Base-by-base conservation (phyloP, 2,329 filamentous ascomycete genomes). In the Macrophomina tecta region DNA sequence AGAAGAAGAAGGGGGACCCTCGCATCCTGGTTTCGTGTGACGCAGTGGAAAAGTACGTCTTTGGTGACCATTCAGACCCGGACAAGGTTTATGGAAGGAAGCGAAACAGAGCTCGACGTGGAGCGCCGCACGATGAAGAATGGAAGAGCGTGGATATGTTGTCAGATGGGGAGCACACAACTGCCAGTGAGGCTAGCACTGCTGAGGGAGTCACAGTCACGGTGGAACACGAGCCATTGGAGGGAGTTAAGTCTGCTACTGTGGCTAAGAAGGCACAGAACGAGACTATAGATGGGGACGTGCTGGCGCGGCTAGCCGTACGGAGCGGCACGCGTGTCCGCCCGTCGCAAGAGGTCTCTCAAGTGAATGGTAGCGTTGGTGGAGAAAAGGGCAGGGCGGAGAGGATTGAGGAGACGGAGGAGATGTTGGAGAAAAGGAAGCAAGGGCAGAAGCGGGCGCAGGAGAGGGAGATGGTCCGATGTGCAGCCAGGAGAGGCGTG, bases 401-500 rank as follows among this genome's bases (percentile, higher is more conserved):
- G 73, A 79, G 81, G n/a, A 77, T 80, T 6, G 76, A 81, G 16
- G 85, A 87, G 73, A 85, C 82, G 2, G 80, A 82, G 1, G 83
- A 84, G 70, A 83, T 85, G 78, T 72, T 81, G 45, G 76, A 79
- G 68, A 85, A 83, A 74, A 76, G 85, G 30, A 73, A 76, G 12
- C 80, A 85, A 63, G 85, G 85, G 0, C 81, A 86, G 72, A 79
- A 76, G 67, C 74, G 76, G 52, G 82, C 82, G 4, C 79, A 82
- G 67, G 80, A 83, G 73, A 77, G 84, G 30, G 88, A 91, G 73
- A 81, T 88, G 78, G 83, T 90, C 55, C 82, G 85, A 34, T 84
- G 84, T n/a, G 88, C 87, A 0, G 89, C 89, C 1, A 84, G 89
- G 70, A 82, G 88, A 28, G 84, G 83, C 1, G 85, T 85, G 66